phyloP scores from a whole-genome alignment of 768 basidiomycete species.

The Pleurotus giganteus region DNA sequence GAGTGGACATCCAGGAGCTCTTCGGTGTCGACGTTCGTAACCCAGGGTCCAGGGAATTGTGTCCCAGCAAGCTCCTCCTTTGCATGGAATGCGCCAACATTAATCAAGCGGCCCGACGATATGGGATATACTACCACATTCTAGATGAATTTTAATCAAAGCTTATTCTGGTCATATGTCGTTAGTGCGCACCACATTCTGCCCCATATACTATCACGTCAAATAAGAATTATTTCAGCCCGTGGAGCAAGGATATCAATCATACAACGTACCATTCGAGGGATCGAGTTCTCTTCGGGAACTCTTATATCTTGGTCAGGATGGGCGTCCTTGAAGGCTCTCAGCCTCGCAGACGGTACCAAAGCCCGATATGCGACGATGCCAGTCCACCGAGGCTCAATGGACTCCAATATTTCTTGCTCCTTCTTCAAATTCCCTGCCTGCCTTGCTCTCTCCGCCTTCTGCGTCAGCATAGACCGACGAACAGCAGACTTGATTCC shows the following conservation, averaged over 20 bases:
- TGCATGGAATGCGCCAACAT: conserved; percentile 26
- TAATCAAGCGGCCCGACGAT: conserved; percentile 28
- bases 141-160: conserved; percentile 2
- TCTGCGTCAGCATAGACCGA: conserved; percentile 20
- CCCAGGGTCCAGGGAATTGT: conserved; percentile 30
- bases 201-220: conserved; percentile 26
- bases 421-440: conserved; percentile 14
- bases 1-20: conserved; percentile 36
- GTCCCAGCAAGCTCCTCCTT: conserved; percentile 28
- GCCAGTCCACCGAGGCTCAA: conserved; percentile 41
- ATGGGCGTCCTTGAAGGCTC: conserved; percentile 21
- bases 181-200: conserved; percentile 23
- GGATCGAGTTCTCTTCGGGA: conserved; percentile 20
- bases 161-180: not conserved
- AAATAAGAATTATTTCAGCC: not conserved
- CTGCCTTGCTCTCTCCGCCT: conserved; percentile 12
- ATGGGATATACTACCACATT: conserved; percentile 34
- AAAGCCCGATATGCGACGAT: conserved; percentile 32
- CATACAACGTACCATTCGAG: conserved; percentile 23
- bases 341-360: conserved; percentile 23
- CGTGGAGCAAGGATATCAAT: not conserved
- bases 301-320: conserved; percentile 23
- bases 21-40: conserved; percentile 32
- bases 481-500: conserved; percentile 36
- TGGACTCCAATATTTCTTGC: conserved; percentile 13